Evolutionary conservation across 1,139 yeast genomes (phyloP).

Genomic region (Sugiyamaella paludigena): DNA sequence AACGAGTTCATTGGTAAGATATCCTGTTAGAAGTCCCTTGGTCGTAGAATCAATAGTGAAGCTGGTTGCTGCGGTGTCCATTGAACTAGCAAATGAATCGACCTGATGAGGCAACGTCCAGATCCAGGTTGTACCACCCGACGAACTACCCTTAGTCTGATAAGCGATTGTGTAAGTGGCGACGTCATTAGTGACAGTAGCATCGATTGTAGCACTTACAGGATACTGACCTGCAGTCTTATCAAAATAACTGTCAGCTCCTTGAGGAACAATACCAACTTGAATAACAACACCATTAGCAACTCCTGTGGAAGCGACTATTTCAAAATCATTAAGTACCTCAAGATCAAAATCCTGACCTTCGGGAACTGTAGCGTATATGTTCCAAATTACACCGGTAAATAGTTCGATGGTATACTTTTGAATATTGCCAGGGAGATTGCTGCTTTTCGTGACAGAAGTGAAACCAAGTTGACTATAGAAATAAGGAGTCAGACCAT

Average conservation of each 20-base stretch:
- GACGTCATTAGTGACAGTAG: slow-evolving; percentile 38
- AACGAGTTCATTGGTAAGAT: slow-evolving; percentile 48
- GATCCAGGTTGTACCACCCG: slow-evolving; percentile 51
- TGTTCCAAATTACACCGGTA: slow-evolving; percentile 53
- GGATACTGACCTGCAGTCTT: slow-evolving; percentile 63
- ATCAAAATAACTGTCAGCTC: slow-evolving; percentile 44
- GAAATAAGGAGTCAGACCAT: slow-evolving; percentile 55
- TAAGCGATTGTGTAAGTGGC: slow-evolving; percentile 57
- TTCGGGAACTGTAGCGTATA: slow-evolving; percentile 55
- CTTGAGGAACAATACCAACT: slow-evolving; percentile 53
- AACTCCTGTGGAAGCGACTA: slow-evolving; percentile 45
- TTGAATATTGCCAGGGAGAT: slow-evolving; percentile 43
- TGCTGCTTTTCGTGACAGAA: slow-evolving; percentile 38
- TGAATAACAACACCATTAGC: slow-evolving; percentile 60
- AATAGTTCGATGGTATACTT: slow-evolving; percentile 58
- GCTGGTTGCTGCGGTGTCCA: slow-evolving; percentile 45
- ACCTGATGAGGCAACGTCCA: slow-evolving; percentile 76
- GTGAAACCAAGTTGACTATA: slow-evolving; percentile 54
- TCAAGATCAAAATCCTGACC: slow-evolving; percentile 40
- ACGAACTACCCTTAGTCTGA: slow-evolving; percentile 52
- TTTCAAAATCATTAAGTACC: slow-evolving; percentile 40
- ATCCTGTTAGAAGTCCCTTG: slow-evolving; percentile 67
- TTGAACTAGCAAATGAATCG: slow-evolving; percentile 46
- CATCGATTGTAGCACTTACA: slow-evolving; percentile 42
- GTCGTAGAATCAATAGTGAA: slow-evolving; percentile 55